Evolutionary conservation across 495 filamentous ascomycete species (phyloP).

Genomic region (Pyrenula massariospora): DNA sequence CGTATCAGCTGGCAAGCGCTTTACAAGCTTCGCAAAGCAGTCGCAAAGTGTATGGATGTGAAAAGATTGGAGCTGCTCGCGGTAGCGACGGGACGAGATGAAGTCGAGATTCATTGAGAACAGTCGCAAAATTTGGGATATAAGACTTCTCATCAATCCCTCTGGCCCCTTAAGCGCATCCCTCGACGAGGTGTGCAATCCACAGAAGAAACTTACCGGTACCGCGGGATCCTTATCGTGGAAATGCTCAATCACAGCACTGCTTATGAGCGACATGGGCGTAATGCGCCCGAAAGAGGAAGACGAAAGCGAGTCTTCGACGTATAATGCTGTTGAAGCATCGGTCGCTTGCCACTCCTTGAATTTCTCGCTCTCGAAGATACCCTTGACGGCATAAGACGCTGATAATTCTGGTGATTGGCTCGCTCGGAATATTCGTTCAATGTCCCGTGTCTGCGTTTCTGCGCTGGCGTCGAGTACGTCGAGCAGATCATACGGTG

Average conservation of each 20-base stretch:
- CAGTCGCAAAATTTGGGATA: background rate
- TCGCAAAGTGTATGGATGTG: background rate
- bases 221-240: background rate
- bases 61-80: background rate
- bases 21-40: background rate
- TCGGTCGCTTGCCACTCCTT: background rate
- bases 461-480: background rate
- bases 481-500: background rate
- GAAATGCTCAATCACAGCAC: background rate
- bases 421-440: background rate
- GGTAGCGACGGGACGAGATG: background rate
- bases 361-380: background rate
- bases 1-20: background rate
- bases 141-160: background rate
- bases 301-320: background rate
- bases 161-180: background rate
- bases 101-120: background rate
- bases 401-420: background rate
- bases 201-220: background rate
- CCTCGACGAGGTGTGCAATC: background rate
- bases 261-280: background rate
- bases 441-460: background rate
- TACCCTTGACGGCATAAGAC: background rate
- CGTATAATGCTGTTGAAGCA: background rate
- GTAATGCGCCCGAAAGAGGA: background rate